Base-by-base conservation (phyloP, 2,329 filamentous ascomycete genomes). In the Alternaria arborescens region DNA sequence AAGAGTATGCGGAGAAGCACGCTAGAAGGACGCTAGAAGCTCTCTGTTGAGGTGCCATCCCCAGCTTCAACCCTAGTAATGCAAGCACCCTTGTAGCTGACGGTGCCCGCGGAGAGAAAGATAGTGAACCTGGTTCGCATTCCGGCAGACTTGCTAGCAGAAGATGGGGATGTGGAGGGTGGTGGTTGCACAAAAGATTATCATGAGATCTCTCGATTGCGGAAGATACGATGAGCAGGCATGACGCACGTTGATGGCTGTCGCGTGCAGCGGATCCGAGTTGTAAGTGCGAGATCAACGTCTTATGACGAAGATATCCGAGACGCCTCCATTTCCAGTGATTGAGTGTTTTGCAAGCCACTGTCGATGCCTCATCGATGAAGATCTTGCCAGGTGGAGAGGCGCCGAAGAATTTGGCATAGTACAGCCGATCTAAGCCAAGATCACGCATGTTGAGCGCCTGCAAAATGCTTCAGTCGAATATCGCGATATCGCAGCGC, bases 21-120 rank as follows among this genome's bases (percentile, higher is more conserved):
- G 62, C 65, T 71, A 69, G 69, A 71, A 71, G 62, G 4, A 4
- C 26, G 34, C 66, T 70, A 69, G 69, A 71, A 70, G 34, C 20
- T 8, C 40, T 50, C 53, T 42, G 64, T 67, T 69, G 66, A 65
- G 64, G 40, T 28, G 55, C 32, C 20, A 30, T 38, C 38, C 44
- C 57, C 44, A 47, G 57, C 40, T 48, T 55, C 32, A 36, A 42
- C 26, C 42, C 38, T 20, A 34, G 38, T 61, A 41, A 54, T 60
- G 36, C 14, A 58, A 26, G 36, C 47, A 44, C 52, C 47, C 47
- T 26, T 12, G 43, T 22, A 48, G 42, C 18, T 34, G 14, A 34
- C 16, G 14, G 24, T 8, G 46, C 52, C 50, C 52, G 52, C 42
- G 54, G 51, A 47, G 36, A 11, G 38, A 48, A 51, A 36, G 46